phyloP scores from a whole-genome alignment of 2,329 filamentous ascomycete genomes.

The Curvularia eragrostidis region DNA sequence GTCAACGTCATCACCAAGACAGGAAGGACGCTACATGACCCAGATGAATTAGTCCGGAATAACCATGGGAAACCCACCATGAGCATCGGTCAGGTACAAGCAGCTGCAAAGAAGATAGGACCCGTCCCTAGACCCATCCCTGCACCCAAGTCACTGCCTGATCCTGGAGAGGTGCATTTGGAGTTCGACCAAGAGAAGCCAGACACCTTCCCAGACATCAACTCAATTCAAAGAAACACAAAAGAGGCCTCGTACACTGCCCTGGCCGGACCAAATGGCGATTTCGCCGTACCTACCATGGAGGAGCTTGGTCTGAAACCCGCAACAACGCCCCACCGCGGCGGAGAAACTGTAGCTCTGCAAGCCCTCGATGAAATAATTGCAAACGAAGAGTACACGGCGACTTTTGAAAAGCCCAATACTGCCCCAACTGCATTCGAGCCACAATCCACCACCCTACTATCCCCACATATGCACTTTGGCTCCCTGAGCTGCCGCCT shows the following conservation, averaged over 20 bases:
- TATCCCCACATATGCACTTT: conserved; percentile 78
- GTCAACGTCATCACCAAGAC: conserved; percentile 70
- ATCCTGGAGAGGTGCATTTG: conserved; percentile 68
- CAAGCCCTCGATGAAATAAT: conserved; percentile 65
- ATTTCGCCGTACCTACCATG: conserved; percentile 75
- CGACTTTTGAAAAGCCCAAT: conserved; percentile 77
- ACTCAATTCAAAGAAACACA: conserved; percentile 61
- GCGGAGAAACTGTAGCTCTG: conserved; percentile 73
- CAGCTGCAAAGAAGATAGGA: conserved; percentile 66
- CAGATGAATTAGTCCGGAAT: conserved; percentile 69
- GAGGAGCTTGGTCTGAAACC: conserved; percentile 68
- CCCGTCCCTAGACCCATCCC: conserved; percentile 67
- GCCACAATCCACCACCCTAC: conserved; percentile 74
- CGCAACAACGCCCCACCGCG: conserved; percentile 71
- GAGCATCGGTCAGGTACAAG: conserved; percentile 71
- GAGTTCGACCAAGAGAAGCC: conserved; percentile 65
- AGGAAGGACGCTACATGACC: conserved; percentile 76
- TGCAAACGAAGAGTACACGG: conserved; percentile 69
- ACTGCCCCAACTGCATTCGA: conserved; percentile 77
- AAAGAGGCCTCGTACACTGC: conserved; percentile 65
- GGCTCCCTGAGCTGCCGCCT: conserved; percentile 72
- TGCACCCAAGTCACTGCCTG: conserved; percentile 65
- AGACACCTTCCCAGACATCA: conserved; percentile 64
- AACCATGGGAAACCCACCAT: conserved; percentile 76
- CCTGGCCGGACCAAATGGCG: conserved; percentile 70